A percentile compares a stretch with the other conserved stretches of the same genome.
phyloP scores from a whole-genome alignment of 306 rosid species.

The Vigna reflexopilosa region DNA sequence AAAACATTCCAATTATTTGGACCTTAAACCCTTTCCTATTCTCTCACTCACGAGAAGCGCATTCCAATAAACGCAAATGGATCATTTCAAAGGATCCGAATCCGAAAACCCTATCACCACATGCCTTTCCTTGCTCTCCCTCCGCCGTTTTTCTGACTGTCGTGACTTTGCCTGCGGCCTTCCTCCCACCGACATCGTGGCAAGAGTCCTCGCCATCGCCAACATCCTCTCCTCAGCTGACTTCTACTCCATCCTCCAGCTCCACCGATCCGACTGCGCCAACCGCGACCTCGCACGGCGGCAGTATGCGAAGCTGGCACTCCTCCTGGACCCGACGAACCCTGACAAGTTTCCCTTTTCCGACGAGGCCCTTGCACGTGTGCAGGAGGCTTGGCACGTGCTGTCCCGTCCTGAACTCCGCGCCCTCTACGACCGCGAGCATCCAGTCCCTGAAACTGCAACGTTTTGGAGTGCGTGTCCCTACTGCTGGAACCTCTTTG shows the following conservation, averaged over 20 bases:
- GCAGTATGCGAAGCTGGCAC: constrained; percentile 53
- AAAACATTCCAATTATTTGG: not conserved
- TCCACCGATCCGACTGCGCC: constrained; percentile 47
- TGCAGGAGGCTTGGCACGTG: constrained; percentile 59
- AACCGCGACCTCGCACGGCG: constrained; percentile 45
- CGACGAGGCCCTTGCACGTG: constrained; percentile 52
- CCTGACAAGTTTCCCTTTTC: constrained; percentile 52
- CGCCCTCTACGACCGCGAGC: constrained; percentile 44
- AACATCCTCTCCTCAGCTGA: constrained; percentile 57
- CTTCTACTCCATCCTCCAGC: constrained; percentile 55
- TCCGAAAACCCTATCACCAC: constrained; percentile 38
- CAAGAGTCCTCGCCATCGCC: constrained; percentile 57
- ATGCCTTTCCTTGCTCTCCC: constrained; percentile 51
- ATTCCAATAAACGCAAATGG: constrained; percentile 32
- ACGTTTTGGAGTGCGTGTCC: constrained; percentile 86
- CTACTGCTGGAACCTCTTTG: constrained; percentile 65
- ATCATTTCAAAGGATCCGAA: constrained; percentile 25
- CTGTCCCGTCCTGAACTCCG: constrained; percentile 56
- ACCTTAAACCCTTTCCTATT: not conserved
- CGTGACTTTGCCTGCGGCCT: constrained; percentile 52
- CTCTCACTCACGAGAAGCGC: not conserved
- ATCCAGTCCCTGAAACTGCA: not conserved
- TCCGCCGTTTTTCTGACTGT: constrained; percentile 54
- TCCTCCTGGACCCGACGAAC: constrained; percentile 52
- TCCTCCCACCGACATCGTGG: constrained; percentile 39